A percentile compares a stretch with the other conserved stretches of the same genome.
These are phyloP conservation scores for Penicillium frequentans DNA, from an alignment of 2,329 filamentous ascomycete genomes.

Conservation along the genomic window DNA sequence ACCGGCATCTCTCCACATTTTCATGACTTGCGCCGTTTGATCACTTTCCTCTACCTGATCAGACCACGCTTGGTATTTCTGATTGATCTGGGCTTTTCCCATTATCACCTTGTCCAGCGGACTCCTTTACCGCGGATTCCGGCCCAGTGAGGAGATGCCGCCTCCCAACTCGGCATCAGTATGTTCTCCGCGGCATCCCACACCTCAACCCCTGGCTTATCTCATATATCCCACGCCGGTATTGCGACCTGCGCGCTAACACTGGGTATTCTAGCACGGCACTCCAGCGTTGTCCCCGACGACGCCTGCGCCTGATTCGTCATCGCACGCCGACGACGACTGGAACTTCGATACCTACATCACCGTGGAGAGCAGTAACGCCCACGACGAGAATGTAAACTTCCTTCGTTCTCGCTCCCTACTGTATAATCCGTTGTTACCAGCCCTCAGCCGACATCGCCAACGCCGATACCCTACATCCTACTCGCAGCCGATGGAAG, in stretches of 20 bases:
- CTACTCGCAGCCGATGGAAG: constrained; percentile 23
- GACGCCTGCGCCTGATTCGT: constrained; percentile 36
- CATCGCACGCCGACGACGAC: constrained; percentile 49
- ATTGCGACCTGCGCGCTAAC: not conserved
- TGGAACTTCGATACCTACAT: constrained; percentile 51
- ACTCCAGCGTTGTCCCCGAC: constrained; percentile 27
- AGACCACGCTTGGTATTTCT: not conserved
- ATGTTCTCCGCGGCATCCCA: constrained; percentile 23
- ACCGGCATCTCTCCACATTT: not conserved
- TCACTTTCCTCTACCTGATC: not conserved
- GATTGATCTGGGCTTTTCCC: not conserved
- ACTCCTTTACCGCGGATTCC: constrained; percentile 6
- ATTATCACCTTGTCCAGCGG: not conserved
- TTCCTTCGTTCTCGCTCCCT: constrained; percentile 48
- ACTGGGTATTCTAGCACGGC: constrained; percentile 8
- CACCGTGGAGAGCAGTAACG: constrained; percentile 47
- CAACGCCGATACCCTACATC: constrained; percentile 30
- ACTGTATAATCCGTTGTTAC: constrained; percentile 22
- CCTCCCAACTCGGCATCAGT: constrained; percentile 47
- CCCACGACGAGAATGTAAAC: constrained; percentile 51
- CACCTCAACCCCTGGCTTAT: not conserved
- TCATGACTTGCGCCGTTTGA: not conserved
- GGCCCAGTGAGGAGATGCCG: constrained; percentile 34
- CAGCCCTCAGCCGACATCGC: constrained; percentile 31
- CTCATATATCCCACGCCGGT: not conserved